Percentiles rank a stretch among this genome's conserved stretches.
Conservation (phyloP, 1,139 yeast genomes). For the Debaryomyces sp. region DNA sequence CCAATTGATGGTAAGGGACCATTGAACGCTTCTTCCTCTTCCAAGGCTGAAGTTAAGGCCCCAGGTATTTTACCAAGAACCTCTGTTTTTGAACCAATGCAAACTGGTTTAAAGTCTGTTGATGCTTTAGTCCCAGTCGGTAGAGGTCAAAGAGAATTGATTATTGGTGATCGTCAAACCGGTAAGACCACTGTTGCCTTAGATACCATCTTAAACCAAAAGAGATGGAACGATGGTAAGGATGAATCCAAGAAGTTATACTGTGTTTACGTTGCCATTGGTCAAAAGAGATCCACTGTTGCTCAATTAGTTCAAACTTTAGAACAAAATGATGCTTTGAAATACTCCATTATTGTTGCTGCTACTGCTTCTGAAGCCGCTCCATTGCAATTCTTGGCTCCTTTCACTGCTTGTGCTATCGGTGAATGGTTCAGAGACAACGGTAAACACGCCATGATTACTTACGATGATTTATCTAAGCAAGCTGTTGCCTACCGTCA, state of each 20-base stretch:
- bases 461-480: constrained; percentile 97
- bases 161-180: constrained; percentile 99
- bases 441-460: constrained; percentile 95
- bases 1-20: constrained; percentile 99
- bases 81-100: constrained; percentile 99
- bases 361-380: constrained; percentile 99
- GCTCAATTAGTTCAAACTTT: constrained; percentile 99
- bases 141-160: constrained; percentile 99
- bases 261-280: constrained; percentile 99
- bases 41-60: constrained; percentile 99
- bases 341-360: constrained; percentile 97
- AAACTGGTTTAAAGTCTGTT: constrained; percentile 99
- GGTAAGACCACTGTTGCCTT: constrained; percentile 99
- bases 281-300: constrained; percentile 99
- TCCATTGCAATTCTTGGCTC: constrained; percentile 99
- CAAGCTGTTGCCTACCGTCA: constrained; percentile 99
- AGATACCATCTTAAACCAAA: constrained; percentile 98
- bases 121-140: constrained; percentile 99
- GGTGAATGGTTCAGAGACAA: constrained; percentile 99
- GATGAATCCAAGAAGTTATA: constrained; percentile 98
- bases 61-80: constrained; percentile 99
- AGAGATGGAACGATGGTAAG: constrained; percentile 94
- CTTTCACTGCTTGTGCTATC: constrained; percentile 99
- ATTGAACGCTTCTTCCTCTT: constrained; percentile 77
- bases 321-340: constrained; percentile 97